Evolutionary conservation across 192 early-diverging fungal genomes (phyloP).

Genomic region (Geranomyces variabilis): DNA sequence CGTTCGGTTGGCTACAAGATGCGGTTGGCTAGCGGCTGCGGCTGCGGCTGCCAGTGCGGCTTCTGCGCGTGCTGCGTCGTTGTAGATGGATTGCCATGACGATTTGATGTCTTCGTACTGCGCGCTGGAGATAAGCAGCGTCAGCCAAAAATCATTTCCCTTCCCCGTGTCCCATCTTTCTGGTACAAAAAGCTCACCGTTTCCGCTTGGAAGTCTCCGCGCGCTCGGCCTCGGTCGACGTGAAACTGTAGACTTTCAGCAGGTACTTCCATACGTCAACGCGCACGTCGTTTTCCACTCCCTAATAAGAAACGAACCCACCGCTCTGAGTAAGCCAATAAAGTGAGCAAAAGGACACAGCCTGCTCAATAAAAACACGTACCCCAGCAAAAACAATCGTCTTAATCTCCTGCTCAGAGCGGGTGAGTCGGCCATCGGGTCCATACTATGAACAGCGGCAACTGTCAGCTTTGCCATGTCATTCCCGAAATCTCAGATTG

Average conservation of each 20-base stretch:
- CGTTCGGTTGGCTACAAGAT: background rate
- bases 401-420: conserved; percentile 36
- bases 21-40: background rate
- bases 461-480: background rate
- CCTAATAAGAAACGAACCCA: conserved; percentile 31
- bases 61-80: conserved; percentile 33
- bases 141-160: too few relatives aligned
- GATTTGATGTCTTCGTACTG: conserved; percentile 46
- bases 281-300: conserved; percentile 78
- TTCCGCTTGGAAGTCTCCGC: conserved; percentile 52
- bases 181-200: conserved; percentile 52
- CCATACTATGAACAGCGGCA: conserved; percentile 34
- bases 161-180: too few relatives aligned
- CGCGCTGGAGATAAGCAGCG: background rate
- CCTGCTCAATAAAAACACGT: background rate
- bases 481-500: background rate
- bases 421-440: conserved; percentile 36
- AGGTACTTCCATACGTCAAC: conserved; percentile 91
- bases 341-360: background rate
- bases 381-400: conserved; percentile 45
- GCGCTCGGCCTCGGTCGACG: conserved; percentile 74
- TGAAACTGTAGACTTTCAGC: conserved; percentile 82
- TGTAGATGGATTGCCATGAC: conserved; percentile 52
- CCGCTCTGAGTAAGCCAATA: background rate
- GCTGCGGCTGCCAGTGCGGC: conserved; percentile 10